Conservation (phyloP, 116 monocot species). For the Cymodocea nodosa region DNA sequence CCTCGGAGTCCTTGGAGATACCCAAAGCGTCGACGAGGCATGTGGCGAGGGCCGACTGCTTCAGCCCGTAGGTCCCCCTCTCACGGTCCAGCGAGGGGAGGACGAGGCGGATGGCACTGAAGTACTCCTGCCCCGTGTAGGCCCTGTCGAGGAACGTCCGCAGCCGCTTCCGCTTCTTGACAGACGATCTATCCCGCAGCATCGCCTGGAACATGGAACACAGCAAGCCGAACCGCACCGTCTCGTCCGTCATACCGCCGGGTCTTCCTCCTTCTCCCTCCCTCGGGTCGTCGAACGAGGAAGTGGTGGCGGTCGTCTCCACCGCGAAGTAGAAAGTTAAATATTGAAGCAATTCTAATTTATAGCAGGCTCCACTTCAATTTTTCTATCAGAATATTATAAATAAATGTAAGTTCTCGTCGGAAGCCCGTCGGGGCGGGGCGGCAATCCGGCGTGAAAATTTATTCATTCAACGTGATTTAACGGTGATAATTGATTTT, state of each 20-base stretch:
- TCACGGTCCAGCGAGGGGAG: slow-evolving; percentile 85
- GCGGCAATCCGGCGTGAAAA: no score
- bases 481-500: no score
- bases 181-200: slow-evolving; percentile 54
- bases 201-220: slow-evolving; percentile 74
- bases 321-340: no score
- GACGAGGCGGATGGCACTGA: slow-evolving; percentile 75
- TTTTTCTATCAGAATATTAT: no score
- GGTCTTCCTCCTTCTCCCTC: no score
- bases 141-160: slow-evolving; percentile 77
- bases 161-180: slow-evolving; percentile 69
- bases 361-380: no score
- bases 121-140: slow-evolving; percentile 68
- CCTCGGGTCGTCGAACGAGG: no score
- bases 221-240: slow-evolving; percentile 68
- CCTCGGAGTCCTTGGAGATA: slow-evolving; percentile 86
- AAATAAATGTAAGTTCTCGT: no score
- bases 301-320: no score
- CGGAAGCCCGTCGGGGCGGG: no score
- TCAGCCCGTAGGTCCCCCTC: slow-evolving; percentile 90
- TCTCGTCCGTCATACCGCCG: slow-evolving; percentile 50
- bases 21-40: slow-evolving; percentile 78
- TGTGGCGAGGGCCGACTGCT: slow-evolving; percentile 67
- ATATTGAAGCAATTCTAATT: no score
- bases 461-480: no score